Base-by-base conservation (phyloP, 2,329 filamentous ascomycete genomes). In the Sarocladium brachiariae region DNA sequence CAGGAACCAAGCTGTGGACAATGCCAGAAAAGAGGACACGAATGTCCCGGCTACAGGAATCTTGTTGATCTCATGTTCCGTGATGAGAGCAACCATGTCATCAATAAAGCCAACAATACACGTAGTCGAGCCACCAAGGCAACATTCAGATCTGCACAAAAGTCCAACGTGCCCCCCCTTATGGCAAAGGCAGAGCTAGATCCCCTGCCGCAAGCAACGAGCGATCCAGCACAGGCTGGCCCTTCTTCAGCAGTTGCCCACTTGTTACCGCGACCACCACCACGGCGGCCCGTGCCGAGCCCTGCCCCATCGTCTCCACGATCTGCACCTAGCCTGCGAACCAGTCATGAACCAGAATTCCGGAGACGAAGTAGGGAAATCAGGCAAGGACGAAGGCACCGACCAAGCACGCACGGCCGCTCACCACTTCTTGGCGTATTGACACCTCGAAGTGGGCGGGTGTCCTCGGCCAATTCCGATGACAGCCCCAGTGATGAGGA, bases 41-140 rank as follows among this genome's bases (percentile, higher is more conserved):
- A 63, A 62, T 81, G 77, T 52, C 76, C 77, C 27, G 77, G 77
- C 51, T 81, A 81, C 56, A 67, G 77, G 38, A 76, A 77, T 54
- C 65, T 75, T 46, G 70, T 77, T 35, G 77, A 80, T 55, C 68
- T 80, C 53, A 78, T 80, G 68, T 80, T 81, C 56, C 72, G 77
- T 37, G 75, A 80, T 57, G 74, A 80, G 60, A 80, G 74, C 55
- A 71, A 69, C 27, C 74, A 77, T 58, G 76, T 80, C 51, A 76
- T 76, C 56, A 71, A 73, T 56, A 78, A 76, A 62, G 74, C 72
- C 41, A 70, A 67, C 49, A 69, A 61, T 23, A 56, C 59, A 18
- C 61, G 60, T 49, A 59, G 56, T 30, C 53, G 45, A 7, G 45
- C 27, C 4, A 5, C n/a, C 19, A 25, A 30, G 24, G 11, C 11